Percentiles rank a stretch among this genome's conserved stretches.
phyloP scores from a whole-genome alignment of 2,329 filamentous ascomycete species.

The Whalleya microplaca region DNA sequence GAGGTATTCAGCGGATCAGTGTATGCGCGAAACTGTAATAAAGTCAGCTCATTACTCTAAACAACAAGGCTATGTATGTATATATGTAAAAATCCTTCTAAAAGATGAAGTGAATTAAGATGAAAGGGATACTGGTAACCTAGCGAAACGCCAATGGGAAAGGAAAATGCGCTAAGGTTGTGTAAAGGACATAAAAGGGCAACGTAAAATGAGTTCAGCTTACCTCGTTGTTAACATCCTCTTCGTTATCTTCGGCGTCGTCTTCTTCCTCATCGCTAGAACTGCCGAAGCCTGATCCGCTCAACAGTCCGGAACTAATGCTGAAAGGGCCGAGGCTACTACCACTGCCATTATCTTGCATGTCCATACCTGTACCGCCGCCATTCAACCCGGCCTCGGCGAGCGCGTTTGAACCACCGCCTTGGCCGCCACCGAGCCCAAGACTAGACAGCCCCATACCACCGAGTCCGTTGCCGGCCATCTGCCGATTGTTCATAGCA shows the following conservation, averaged over 20 bases:
- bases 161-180: background rate
- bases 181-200: background rate
- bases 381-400: constrained; percentile 82
- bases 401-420: constrained; percentile 66
- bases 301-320: constrained; percentile 72
- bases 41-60: constrained; percentile 19
- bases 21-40: constrained; percentile 59
- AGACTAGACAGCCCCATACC: constrained; percentile 54
- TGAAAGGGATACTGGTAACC: background rate
- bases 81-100: background rate
- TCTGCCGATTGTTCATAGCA: constrained; percentile 75
- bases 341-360: constrained; percentile 62
- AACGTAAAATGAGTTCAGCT: constrained; percentile 44
- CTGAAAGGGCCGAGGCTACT: constrained; percentile 74
- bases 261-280: constrained; percentile 97
- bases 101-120: background rate
- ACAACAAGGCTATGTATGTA: background rate
- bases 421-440: constrained; percentile 40
- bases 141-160: background rate
- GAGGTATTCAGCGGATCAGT: constrained; percentile 57
- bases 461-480: constrained; percentile 51
- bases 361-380: constrained; percentile 60
- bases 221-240: constrained; percentile 72
- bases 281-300: constrained; percentile 85
- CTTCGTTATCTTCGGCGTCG: constrained; percentile 84